Conservation (phyloP, 768 basidiomycete genomes). For the Asterophora lycoperdoides region DNA sequence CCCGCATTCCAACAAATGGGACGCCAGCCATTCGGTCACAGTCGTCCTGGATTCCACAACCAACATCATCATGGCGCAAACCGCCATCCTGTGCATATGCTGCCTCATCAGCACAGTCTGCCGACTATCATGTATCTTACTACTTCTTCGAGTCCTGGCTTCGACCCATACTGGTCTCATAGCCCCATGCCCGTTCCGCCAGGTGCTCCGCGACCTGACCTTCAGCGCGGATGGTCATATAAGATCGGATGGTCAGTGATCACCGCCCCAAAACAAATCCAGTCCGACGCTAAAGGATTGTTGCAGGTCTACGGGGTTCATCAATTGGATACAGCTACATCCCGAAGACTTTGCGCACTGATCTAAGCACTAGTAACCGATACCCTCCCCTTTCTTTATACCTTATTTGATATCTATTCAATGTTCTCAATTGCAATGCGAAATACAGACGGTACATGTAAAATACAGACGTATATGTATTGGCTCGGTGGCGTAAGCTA, state of each 20-base stretch:
- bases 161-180: constrained; percentile 37
- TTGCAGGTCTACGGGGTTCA: constrained; percentile 13
- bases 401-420: no score
- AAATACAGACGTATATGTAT: no score
- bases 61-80: background rate
- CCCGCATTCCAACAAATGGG: constrained; percentile 12
- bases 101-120: constrained; percentile 22
- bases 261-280: no score
- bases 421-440: no score
- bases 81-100: constrained; percentile 1
- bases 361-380: background rate
- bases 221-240: constrained; percentile 19
- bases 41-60: constrained; percentile 7
- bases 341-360: constrained; percentile 17
- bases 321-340: constrained; percentile 19
- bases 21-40: constrained; percentile 11
- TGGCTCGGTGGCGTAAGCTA: background rate
- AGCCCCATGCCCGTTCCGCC: constrained; percentile 12
- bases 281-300: background rate
- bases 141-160: constrained; percentile 30
- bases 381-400: background rate
- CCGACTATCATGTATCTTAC: constrained; percentile 40
- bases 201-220: constrained; percentile 5
- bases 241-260: constrained; percentile 20
- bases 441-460: no score